phyloP scores from a whole-genome alignment of 495 filamentous ascomycete species.

The Xylaria flabelliformis region DNA sequence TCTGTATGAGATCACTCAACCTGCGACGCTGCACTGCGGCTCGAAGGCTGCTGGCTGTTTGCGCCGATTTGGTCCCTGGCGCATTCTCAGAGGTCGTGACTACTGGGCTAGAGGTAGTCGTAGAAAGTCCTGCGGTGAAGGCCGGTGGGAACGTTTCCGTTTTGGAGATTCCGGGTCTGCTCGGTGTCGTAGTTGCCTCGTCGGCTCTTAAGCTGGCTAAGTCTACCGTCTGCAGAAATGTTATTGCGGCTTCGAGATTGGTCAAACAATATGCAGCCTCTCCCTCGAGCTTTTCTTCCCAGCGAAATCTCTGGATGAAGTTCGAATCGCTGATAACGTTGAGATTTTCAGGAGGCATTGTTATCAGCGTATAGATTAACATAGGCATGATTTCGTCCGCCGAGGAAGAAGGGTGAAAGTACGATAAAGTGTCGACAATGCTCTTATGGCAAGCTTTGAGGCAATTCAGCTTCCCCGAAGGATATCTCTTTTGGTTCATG shows the following conservation, averaged over 20 bases:
- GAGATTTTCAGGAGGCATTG: slow-evolving; percentile 83
- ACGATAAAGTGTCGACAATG: slow-evolving; percentile 85
- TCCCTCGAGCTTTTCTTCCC: slow-evolving; percentile 83
- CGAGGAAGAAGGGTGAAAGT: slow-evolving; percentile 85
- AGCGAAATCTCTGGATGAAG: slow-evolving; percentile 93
- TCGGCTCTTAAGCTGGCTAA: slow-evolving; percentile 89
- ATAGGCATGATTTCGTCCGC: slow-evolving; percentile 97
- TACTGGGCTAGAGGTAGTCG: slow-evolving; percentile 42
- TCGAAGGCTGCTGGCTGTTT: slow-evolving; percentile 48
- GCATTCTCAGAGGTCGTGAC: slow-evolving; percentile 43
- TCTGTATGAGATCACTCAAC: slow-evolving; percentile 83
- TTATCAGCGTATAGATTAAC: slow-evolving; percentile 93
- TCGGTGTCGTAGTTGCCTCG: slow-evolving; percentile 67
- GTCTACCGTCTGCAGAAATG: slow-evolving; percentile 97
- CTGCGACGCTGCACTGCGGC: slow-evolving; percentile 62
- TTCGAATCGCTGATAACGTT: slow-evolving; percentile 90
- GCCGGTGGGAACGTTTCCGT: slow-evolving; percentile 60
- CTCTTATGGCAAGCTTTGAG: slow-evolving; percentile 89
- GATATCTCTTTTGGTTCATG: slow-evolving; percentile 88
- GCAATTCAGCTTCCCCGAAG: slow-evolving; percentile 88
- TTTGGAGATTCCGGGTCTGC: slow-evolving; percentile 60
- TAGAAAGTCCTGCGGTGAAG: slow-evolving; percentile 51
- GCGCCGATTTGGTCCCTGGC: slow-evolving; percentile 51
- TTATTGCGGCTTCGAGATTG: slow-evolving; percentile 92
- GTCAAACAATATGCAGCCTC: slow-evolving; percentile 96